phyloP scores from a whole-genome alignment of 1,284 basidiomycete genomes.

The Ganoderma leucocontextum region DNA sequence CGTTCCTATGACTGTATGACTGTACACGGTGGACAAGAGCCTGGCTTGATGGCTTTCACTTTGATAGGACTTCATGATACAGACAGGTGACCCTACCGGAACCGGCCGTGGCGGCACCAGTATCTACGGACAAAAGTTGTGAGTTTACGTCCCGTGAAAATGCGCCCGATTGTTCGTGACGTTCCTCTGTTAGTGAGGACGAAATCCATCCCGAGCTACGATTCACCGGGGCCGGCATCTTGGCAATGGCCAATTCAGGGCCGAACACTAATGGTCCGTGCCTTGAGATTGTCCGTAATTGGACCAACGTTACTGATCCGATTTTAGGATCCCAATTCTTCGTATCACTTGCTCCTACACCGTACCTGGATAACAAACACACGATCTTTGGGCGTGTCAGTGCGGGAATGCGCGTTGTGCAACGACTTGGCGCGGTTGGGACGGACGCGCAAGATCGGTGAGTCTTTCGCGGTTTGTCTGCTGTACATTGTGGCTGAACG shows the following conservation, averaged over 20 bases:
- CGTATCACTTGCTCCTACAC: slow-evolving; percentile 88
- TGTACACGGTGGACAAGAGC: slow-evolving; percentile 7
- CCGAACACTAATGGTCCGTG: slow-evolving; percentile 89
- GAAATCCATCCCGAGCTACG: slow-evolving; percentile 89
- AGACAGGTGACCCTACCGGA: slow-evolving; percentile 94
- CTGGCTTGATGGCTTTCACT: slow-evolving; percentile 17
- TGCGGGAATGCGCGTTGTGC: slow-evolving; percentile 87
- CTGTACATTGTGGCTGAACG: slow-evolving; percentile 26
- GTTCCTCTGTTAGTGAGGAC: slow-evolving; percentile 65
- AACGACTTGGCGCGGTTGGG: slow-evolving; percentile 81
- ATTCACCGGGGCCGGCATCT: slow-evolving; percentile 95
- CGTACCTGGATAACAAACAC: slow-evolving; percentile 93
- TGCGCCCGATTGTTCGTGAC: slow-evolving; percentile 4
- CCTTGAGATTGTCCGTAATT: neutral
- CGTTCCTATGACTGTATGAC: slow-evolving; percentile 39
- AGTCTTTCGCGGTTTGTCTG: slow-evolving; percentile 39
- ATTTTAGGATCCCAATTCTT: slow-evolving; percentile 92
- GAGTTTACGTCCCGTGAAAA: slow-evolving; percentile 39
- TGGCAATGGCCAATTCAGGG: slow-evolving; percentile 97
- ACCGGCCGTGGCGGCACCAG: slow-evolving; percentile 93
- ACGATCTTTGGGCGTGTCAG: slow-evolving; percentile 92
- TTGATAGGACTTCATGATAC: slow-evolving; percentile 92
- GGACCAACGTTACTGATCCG: slow-evolving; percentile 19
- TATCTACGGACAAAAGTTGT: slow-evolving; percentile 93
- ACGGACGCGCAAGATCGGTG: slow-evolving; percentile 83